These are phyloP conservation scores for Psilocybe sp. DNA, from an alignment of 768 basidiomycete species.

Conservation along the genomic window DNA sequence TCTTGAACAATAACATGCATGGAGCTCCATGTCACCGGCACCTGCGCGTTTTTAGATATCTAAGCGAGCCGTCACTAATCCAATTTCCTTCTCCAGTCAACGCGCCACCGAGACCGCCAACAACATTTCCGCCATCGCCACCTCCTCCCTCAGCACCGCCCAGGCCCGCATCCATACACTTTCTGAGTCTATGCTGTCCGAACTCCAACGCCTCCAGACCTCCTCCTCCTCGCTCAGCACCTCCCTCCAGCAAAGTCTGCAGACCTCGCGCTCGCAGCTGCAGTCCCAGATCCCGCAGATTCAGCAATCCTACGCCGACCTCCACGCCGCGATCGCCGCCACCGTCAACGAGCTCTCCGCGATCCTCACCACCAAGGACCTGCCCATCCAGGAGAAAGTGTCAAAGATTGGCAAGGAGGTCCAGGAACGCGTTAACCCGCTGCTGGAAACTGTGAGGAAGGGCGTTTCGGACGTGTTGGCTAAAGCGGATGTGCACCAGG, in stretches of 20 bases:
- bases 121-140: constrained; percentile 56
- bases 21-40: too few relatives aligned
- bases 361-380: constrained; percentile 51
- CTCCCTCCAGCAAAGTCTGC: constrained; percentile 34
- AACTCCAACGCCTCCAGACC: constrained; percentile 64
- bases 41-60: too few relatives aligned
- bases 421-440: constrained; percentile 55
- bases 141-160: constrained; percentile 52
- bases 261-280: constrained; percentile 33
- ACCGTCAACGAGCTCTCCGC: constrained; percentile 51
- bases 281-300: constrained; percentile 54
- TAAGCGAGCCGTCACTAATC: constrained; percentile 3
- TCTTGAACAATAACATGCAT: too few relatives aligned
- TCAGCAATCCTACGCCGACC: constrained; percentile 54
- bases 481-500: constrained; percentile 12
- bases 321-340: constrained; percentile 40
- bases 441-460: constrained; percentile 51
- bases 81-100: constrained; percentile 41
- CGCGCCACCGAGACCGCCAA: constrained; percentile 67
- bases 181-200: constrained; percentile 62
- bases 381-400: constrained; percentile 64
- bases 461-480: constrained; percentile 37
- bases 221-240: constrained; percentile 51
- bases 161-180: constrained; percentile 57
- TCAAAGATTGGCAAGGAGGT: constrained; percentile 55